Evolutionary conservation across 331 rosid species (phyloP).

Genomic region (Dryas integrifolia): DNA sequence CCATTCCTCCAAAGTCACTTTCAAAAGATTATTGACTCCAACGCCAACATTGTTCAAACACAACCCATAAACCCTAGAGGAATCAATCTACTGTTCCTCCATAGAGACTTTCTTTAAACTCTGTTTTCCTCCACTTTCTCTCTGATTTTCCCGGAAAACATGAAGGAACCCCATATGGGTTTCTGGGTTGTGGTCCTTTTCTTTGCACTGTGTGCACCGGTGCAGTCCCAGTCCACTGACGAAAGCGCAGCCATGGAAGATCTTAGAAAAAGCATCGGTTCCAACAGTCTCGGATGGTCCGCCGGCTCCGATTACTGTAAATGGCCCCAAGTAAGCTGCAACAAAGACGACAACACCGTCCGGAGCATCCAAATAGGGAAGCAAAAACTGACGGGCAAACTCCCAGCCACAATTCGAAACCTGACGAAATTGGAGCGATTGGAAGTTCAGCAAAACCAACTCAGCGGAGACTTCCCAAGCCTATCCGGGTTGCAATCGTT

Average conservation of each 20-base stretch:
- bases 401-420: conserved; percentile 45
- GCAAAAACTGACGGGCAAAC: conserved; percentile 57
- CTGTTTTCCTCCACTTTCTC: background rate
- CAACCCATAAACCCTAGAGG: conserved; percentile 21
- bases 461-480: conserved; percentile 62
- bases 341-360: conserved; percentile 28
- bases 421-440: conserved; percentile 39
- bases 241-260: conserved; percentile 52
- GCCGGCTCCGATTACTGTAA: conserved; percentile 45
- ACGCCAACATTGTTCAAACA: background rate
- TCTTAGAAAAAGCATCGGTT: conserved; percentile 34
- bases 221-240: conserved; percentile 28
- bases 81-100: background rate
- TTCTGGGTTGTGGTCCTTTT: conserved; percentile 23
- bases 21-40: background rate
- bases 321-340: conserved; percentile 47
- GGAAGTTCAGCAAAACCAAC: conserved; percentile 51
- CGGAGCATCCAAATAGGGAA: conserved; percentile 46
- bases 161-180: conserved; percentile 35
- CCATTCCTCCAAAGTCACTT: background rate
- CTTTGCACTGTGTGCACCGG: background rate
- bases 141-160: background rate
- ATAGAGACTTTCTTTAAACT: background rate
- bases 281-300: conserved; percentile 42
- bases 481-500: conserved; percentile 39